These are phyloP conservation scores for Chaetomium sp. DNA, from an alignment of 2,329 filamentous ascomycete genomes.

Conservation along the genomic window DNA sequence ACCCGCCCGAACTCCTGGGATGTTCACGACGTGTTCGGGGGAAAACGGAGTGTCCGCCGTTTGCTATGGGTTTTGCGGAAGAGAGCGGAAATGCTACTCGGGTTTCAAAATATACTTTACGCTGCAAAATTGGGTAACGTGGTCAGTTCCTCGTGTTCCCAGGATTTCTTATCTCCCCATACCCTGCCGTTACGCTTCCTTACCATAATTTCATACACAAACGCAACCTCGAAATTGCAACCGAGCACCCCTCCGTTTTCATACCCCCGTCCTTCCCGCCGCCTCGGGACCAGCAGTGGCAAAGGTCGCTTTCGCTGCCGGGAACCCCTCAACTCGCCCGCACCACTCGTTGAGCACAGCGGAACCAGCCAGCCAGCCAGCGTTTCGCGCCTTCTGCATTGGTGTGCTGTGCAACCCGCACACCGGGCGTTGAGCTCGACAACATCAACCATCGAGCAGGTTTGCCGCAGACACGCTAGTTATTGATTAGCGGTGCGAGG, in stretches of 20 bases:
- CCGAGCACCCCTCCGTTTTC: conserved; percentile 1
- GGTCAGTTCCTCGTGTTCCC: not conserved
- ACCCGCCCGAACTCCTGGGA: conserved; percentile 20
- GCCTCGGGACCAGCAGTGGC: conserved; percentile 26
- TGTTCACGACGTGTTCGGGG: not conserved
- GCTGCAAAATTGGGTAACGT: not conserved
- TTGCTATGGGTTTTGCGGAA: not conserved
- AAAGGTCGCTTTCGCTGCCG: conserved; percentile 13
- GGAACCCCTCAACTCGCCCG: conserved; percentile 8
- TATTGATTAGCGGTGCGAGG: conserved; percentile 32
- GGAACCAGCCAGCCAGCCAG: not conserved
- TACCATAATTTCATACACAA: not conserved
- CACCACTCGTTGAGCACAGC: not conserved
- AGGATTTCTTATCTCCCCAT: not conserved
- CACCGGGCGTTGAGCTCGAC: not conserved
- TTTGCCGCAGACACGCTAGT: conserved; percentile 15
- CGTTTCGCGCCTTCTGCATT: conserved; percentile 3
- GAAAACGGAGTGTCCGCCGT: not conserved
- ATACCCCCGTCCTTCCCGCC: conserved; percentile 14
- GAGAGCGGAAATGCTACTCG: not conserved
- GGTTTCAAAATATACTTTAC: not conserved
- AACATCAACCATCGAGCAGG: not conserved
- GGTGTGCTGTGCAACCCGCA: not conserved
- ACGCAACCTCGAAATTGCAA: not conserved
- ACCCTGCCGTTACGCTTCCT: not conserved